phyloP scores from a whole-genome alignment of 495 filamentous ascomycete species.

The Astrothelium macrocarpum region DNA sequence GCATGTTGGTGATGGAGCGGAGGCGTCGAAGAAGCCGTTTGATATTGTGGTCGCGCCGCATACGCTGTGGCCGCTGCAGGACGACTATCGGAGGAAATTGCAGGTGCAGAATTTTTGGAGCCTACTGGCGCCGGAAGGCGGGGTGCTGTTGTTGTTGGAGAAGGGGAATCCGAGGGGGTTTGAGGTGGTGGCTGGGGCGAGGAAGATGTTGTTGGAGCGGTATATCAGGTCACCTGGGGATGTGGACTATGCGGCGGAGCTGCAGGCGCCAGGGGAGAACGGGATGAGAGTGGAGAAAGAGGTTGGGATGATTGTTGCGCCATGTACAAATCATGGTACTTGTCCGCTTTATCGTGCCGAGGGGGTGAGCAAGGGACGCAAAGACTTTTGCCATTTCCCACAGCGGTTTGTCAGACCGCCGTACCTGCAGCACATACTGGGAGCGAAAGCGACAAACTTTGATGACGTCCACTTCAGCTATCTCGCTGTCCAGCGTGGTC shows the following conservation, averaged over 20 bases:
- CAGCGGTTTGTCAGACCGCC: slow-evolving; percentile 79
- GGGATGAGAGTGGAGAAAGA: slow-evolving; percentile 45
- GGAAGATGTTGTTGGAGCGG: slow-evolving; percentile 63
- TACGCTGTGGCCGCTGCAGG: slow-evolving; percentile 58
- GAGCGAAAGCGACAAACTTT: slow-evolving; percentile 62
- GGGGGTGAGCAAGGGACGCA: slow-evolving; percentile 59
- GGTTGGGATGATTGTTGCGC: slow-evolving; percentile 84
- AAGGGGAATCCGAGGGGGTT: slow-evolving; percentile 89
- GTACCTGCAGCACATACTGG: slow-evolving; percentile 72
- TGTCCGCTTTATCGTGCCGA: slow-evolving; percentile 79
- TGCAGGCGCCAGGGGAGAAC: slow-evolving; percentile 21
- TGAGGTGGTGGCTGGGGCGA: slow-evolving; percentile 77
- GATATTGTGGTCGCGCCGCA: slow-evolving; percentile 89
- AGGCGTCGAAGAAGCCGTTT: slow-evolving; percentile 53
- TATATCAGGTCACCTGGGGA: slow-evolving; percentile 60
- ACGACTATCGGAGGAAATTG: slow-evolving; percentile 64
- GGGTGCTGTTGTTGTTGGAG: slow-evolving; percentile 78
- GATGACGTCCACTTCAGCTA: slow-evolving; percentile 89
- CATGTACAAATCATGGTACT: slow-evolving; percentile 80
- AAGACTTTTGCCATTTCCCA: slow-evolving; percentile 83
- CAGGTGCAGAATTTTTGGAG: slow-evolving; percentile 81
- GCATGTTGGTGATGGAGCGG: slow-evolving; percentile 42
- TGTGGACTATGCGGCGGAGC: slow-evolving; percentile 22
- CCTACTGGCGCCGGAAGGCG: slow-evolving; percentile 72
- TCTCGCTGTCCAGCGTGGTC: slow-evolving; percentile 72